phyloP scores from a whole-genome alignment of 108 stramenopile genomes.

The Cyclotella kingstonii region DNA sequence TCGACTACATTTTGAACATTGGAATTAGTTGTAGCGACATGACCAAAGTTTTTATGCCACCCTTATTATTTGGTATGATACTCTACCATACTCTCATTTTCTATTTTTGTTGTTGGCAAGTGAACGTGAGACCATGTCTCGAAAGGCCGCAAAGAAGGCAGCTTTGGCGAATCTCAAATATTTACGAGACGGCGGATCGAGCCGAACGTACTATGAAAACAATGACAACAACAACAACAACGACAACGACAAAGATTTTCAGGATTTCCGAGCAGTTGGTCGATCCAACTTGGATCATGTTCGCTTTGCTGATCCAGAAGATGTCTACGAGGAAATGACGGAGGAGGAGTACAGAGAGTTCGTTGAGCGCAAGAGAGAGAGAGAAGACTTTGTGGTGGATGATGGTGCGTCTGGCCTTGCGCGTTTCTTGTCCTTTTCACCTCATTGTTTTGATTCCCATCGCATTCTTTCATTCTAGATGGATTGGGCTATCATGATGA shows the following conservation, averaged over 20 bases:
- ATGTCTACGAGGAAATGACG: conserved; percentile 87
- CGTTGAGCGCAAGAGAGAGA: conserved; percentile 83
- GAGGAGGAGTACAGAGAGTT: conserved; percentile 85
- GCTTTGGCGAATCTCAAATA: conserved; percentile 40
- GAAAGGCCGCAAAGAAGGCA: conserved; percentile 13
- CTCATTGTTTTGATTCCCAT: neutral
- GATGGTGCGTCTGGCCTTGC: too few species aligned
- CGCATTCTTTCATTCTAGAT: conserved; percentile 54
- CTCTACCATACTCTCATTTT: too few species aligned
- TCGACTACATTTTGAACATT: too few species aligned
- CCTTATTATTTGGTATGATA: too few species aligned
- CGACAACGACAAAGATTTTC: neutral
- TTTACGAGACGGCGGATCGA: conserved; percentile 4
- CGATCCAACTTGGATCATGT: conserved; percentile 22
- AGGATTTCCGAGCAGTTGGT: too few species aligned
- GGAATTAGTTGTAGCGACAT: too few species aligned
- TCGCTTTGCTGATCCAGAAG: conserved; percentile 52
- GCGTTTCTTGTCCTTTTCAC: too few species aligned
- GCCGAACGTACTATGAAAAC: conserved; percentile 30
- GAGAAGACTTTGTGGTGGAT: conserved; percentile 98
- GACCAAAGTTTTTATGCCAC: too few species aligned
- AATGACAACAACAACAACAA: conserved; percentile 43
- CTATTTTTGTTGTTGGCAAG: too few species aligned
- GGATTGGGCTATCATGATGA: conserved; percentile 97
- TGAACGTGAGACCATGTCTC: conserved; percentile 11